Conservation (phyloP, 1,284 basidiomycete genomes). For the Naganishia albida region DNA sequence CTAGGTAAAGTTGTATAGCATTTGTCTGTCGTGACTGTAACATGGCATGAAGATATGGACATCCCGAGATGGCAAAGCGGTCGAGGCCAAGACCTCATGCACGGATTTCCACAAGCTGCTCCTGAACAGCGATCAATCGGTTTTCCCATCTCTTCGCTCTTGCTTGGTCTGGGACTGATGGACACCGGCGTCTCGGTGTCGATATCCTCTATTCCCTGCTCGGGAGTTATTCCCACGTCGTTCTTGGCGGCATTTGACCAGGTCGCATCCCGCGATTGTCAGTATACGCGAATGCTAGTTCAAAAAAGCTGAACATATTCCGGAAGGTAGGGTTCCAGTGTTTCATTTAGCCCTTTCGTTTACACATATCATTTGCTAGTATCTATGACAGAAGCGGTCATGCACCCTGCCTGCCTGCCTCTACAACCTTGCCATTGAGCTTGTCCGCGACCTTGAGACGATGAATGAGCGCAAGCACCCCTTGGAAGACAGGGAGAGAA, state of each 20-base stretch:
- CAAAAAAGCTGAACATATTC: too few relatives aligned
- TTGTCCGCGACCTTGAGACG: conserved; percentile 53
- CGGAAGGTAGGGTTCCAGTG: too few relatives aligned
- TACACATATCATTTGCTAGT: too few relatives aligned
- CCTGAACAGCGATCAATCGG: too few relatives aligned
- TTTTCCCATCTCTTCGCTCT: background rate
- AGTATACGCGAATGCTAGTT: too few relatives aligned
- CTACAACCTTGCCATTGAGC: conserved; percentile 57
- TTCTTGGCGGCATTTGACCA: conserved; percentile 13
- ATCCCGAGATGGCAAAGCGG: too few relatives aligned
- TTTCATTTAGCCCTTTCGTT: too few relatives aligned
- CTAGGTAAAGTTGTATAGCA: background rate
- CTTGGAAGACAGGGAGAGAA: too few relatives aligned
- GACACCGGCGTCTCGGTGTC: background rate
- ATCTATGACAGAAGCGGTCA: background rate
- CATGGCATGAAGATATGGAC: too few relatives aligned
- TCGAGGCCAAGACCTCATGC: too few relatives aligned
- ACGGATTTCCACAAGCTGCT: too few relatives aligned
- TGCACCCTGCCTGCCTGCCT: conserved; percentile 47
- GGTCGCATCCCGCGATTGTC: too few relatives aligned
- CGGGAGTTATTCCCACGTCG: conserved; percentile 11
- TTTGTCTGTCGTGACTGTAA: background rate
- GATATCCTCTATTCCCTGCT: background rate
- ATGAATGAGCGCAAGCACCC: conserved; percentile 22
- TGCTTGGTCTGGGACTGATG: background rate